Percentiles rank a stretch among this genome's conserved stretches.
Evolutionary conservation across 2,329 filamentous ascomycete species (phyloP).

Genomic region (Cladophialophora psammophila): DNA sequence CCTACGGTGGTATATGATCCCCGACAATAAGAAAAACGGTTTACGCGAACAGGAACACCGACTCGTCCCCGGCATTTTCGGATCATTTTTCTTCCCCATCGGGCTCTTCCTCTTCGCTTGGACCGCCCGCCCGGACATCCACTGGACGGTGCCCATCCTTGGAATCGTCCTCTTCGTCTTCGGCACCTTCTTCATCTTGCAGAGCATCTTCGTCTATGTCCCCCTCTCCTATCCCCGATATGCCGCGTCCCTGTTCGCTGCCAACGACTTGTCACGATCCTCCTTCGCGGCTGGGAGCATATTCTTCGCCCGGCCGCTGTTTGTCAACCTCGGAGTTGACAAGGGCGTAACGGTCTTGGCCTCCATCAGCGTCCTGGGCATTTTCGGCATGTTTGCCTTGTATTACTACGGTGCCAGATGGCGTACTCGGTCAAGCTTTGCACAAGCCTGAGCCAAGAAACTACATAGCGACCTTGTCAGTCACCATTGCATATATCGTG

Average conservation of each 20-base stretch:
- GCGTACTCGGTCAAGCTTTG: constrained; percentile 65
- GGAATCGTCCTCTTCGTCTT: constrained; percentile 51
- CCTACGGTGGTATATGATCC: constrained; percentile 59
- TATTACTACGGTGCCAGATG: constrained; percentile 65
- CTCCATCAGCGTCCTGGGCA: constrained; percentile 43
- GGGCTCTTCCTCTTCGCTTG: constrained; percentile 64
- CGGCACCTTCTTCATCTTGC: constrained; percentile 30
- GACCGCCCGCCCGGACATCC: constrained; percentile 41
- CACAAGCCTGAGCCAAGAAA: constrained; percentile 39
- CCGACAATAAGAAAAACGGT: constrained; percentile 57
- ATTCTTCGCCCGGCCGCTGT: constrained; percentile 46
- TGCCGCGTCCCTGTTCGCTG: constrained; percentile 37
- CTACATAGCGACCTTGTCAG: neutral
- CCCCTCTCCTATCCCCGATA: constrained; percentile 37
- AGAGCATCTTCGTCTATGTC: constrained; percentile 38
- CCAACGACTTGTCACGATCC: constrained; percentile 41
- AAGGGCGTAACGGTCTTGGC: constrained; percentile 50
- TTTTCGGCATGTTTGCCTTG: constrained; percentile 64
- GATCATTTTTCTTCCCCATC: constrained; percentile 59
- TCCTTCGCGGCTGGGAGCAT: constrained; percentile 45
- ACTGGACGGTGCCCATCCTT: constrained; percentile 50
- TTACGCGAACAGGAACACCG: constrained; percentile 61
- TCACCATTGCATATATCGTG: neutral
- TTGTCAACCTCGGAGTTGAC: constrained; percentile 45
- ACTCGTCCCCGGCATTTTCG: constrained; percentile 60